Base-by-base conservation (phyloP, 2,329 filamentous ascomycete genomes). In the Claviceps citrina region DNA sequence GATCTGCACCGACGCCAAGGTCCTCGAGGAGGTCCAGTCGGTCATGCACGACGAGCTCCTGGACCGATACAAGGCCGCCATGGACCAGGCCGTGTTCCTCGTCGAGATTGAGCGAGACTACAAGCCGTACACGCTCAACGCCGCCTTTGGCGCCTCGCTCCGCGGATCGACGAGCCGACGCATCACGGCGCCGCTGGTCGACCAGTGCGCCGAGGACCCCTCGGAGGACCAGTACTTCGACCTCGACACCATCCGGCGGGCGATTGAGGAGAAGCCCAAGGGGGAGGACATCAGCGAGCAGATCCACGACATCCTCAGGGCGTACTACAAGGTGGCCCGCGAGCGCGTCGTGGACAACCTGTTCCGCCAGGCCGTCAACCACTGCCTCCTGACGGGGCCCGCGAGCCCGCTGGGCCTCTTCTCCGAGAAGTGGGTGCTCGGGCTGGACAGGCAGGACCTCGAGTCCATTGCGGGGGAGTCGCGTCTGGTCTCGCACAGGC, bases 281-380 rank as follows among this genome's bases (percentile, higher is more conserved):
- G 52, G 55, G 0, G 49, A 64, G 4, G 54, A 65, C 31, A 54
- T 57, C 1, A 47, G 63, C 3, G 60, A 70, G 26, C 65, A 76
- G 8, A 67, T 82, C 4, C 72, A 79, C 41, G 70, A 81, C 43
- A 68, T 72, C 1, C 60, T 83, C 0, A 54, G 63, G 22, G 63
- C 68, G 2, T 83, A 78, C 54, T 82, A 83, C 58, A 65, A 71
- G 20, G 68, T 80, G 1, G 64, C 75, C 0, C 63, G 62, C 10
- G 71, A 71, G 49, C 67, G 76, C 0, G 80, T 84, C 42, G 66
- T 79, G 2, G 78, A 84, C 47, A 68, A 63, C 3, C 54, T 84
- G 2, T 75, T 65, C 49, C 66, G 68, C 44, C 77, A 81, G 45
- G 72, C 38, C 3, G 15, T 43, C 10, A 24, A 38, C n/a, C 18